Conservation (phyloP, 2,329 filamentous ascomycete species). For the Rhynchosporium graminicola region DNA sequence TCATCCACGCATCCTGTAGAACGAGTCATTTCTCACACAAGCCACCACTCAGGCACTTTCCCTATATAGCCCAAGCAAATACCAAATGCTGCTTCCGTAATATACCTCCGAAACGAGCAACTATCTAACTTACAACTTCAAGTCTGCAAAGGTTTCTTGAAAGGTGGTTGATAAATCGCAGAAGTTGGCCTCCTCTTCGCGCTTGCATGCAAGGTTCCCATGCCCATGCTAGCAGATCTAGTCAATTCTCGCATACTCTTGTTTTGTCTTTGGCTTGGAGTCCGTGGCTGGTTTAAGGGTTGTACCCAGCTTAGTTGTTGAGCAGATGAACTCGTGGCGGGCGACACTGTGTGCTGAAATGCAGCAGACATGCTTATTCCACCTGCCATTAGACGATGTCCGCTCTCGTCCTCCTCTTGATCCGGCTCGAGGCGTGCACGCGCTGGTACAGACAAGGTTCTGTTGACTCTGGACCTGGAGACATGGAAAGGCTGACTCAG, state of each 20-base stretch:
- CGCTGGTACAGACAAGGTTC: not conserved
- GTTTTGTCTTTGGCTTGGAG: not conserved
- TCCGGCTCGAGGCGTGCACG: conserved; percentile 2
- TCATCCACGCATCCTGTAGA: no score
- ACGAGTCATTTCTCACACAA: no score
- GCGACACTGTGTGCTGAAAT: conserved; percentile 11
- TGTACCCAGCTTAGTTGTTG: not conserved
- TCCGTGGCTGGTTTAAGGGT: not conserved
- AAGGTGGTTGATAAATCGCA: conserved; percentile 7
- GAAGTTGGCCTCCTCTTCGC: conserved; percentile 11
- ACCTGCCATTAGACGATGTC: conserved; percentile 9
- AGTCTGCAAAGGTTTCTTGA: conserved; percentile 2
- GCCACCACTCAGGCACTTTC: no score
- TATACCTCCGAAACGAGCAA: not conserved
- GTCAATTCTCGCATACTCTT: conserved; percentile 21
- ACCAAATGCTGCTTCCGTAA: not conserved
- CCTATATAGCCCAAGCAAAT: not conserved
- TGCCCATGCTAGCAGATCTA: conserved; percentile 16
- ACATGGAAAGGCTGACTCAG: not conserved
- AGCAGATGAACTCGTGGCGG: not conserved
- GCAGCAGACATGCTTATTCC: conserved; percentile 8
- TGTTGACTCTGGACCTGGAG: not conserved
- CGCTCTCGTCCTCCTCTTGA: not conserved
- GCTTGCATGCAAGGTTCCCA: conserved; percentile 21
- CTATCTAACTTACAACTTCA: not conserved